A percentile compares a stretch with the other conserved stretches of the same genome.
Evolutionary conservation across 2,329 filamentous ascomycete genomes (phyloP).

Genomic region (Fusarium scirpi): DNA sequence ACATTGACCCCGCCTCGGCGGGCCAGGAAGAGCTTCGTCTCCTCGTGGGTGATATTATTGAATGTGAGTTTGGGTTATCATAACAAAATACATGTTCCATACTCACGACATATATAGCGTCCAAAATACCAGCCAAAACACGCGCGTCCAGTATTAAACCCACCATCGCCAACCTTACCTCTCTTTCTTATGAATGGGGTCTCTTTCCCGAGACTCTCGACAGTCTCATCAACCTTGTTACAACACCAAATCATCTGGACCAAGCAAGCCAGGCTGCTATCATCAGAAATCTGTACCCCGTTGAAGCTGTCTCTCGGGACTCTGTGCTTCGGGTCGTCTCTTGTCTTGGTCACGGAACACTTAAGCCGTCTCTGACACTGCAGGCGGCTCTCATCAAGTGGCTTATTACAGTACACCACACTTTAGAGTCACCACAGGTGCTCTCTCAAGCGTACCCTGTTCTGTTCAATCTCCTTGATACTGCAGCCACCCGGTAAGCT

Average conservation of each 20-base stretch:
- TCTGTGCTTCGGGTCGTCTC: constrained; percentile 75
- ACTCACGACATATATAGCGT: constrained; percentile 56
- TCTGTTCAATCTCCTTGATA: constrained; percentile 85
- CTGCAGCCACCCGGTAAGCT: constrained; percentile 75
- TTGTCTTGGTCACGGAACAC: constrained; percentile 80
- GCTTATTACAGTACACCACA: constrained; percentile 81
- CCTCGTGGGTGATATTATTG: constrained; percentile 54
- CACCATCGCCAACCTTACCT: constrained; percentile 71
- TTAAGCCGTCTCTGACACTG: constrained; percentile 77
- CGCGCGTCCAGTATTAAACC: constrained; percentile 72
- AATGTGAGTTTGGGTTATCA: constrained; percentile 42
- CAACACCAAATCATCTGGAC: constrained; percentile 76
- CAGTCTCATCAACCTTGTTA: constrained; percentile 74
- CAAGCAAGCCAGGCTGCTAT: constrained; percentile 78
- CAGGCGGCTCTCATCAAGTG: constrained; percentile 81
- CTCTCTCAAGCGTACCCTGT: constrained; percentile 79
- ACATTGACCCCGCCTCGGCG: constrained; percentile 44
- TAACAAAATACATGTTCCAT: neutral
- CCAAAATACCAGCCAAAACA: constrained; percentile 73
- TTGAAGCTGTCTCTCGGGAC: constrained; percentile 69
- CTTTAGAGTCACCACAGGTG: constrained; percentile 71
- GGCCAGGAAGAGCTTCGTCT: constrained; percentile 51
- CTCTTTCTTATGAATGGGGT: constrained; percentile 75
- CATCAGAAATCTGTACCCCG: constrained; percentile 81
- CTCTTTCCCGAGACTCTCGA: constrained; percentile 70